These are phyloP conservation scores for Aspergillus costaricaensis DNA, from an alignment of 2,329 filamentous ascomycete species.

Conservation along the genomic window DNA sequence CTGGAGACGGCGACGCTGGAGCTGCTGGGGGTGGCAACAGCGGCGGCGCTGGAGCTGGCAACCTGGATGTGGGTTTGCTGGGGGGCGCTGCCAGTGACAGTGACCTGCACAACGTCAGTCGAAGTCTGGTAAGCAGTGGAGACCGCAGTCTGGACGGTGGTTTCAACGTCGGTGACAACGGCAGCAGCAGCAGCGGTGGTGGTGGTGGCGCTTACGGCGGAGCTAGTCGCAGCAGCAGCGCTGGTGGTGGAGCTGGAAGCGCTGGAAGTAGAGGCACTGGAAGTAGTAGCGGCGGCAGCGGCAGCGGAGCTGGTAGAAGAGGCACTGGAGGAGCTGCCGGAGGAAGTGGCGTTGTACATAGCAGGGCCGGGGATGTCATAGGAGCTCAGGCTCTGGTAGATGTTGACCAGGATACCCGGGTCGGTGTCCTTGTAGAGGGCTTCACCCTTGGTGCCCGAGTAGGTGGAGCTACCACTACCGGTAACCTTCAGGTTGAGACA, in stretches of 20 bases:
- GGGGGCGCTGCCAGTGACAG: conserved; percentile 26
- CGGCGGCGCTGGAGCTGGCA: conserved; percentile 16
- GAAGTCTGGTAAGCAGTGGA: conserved; percentile 26
- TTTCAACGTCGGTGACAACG: conserved; percentile 15
- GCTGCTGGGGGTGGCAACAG: conserved; percentile 14
- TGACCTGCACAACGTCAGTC: conserved; percentile 23
- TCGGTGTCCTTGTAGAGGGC: conserved; percentile 60
- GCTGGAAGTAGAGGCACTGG: conserved; percentile 11
- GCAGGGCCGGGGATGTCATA: conserved; percentile 57
- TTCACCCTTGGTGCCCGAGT: conserved; percentile 54
- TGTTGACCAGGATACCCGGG: conserved; percentile 61
- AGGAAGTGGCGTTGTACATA: conserved; percentile 31
- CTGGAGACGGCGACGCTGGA: conserved; percentile 19
- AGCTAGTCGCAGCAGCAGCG: conserved; percentile 11
- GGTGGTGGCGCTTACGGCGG: conserved; percentile 17
- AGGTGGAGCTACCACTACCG: conserved; percentile 52
- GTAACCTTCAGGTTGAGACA: conserved; percentile 64
- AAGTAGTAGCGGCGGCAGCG: conserved; percentile 14
- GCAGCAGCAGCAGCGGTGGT: conserved; percentile 16
- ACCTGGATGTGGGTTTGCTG: conserved; percentile 26
- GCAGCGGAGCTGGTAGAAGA: conserved; percentile 17
- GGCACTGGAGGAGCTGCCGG: conserved; percentile 21
- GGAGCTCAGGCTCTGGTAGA: conserved; percentile 53
- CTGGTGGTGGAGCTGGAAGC: conserved; percentile 12
- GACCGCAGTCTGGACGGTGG: conserved; percentile 23